Percentiles rank a stretch among this genome's conserved stretches.
phyloP scores from a whole-genome alignment of 805 yeast species.

The Ogataea parapolymorpha region DNA sequence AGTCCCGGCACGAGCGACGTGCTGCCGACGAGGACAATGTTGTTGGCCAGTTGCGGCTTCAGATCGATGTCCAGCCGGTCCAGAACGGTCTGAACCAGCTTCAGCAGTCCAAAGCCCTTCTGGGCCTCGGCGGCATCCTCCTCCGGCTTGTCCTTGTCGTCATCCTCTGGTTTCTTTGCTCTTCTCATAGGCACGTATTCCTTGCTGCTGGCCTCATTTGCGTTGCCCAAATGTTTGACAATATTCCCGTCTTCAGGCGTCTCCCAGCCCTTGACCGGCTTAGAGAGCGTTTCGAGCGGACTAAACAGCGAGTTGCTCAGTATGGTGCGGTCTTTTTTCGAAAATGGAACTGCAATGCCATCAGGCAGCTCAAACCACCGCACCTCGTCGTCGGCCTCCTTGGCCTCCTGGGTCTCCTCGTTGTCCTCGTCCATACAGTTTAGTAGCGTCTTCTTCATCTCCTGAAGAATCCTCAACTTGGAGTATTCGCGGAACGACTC shows the following conservation, averaged over 20 bases:
- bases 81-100: constrained; percentile 53
- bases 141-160: constrained; percentile 33
- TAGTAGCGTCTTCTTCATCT: constrained; percentile 70
- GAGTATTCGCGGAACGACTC: constrained; percentile 55
- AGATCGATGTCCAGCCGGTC: constrained; percentile 72
- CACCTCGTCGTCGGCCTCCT: constrained; percentile 26
- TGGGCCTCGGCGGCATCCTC: constrained; percentile 23
- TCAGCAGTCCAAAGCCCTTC: constrained; percentile 44
- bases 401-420: constrained; percentile 24
- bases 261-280: constrained; percentile 33
- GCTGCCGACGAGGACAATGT: constrained; percentile 84
- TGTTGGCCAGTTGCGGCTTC: constrained; percentile 83
- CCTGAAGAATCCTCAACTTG: constrained; percentile 54
- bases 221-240: constrained; percentile 25
- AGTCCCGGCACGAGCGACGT: constrained; percentile 77
- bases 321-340: constrained; percentile 51
- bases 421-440: constrained; percentile 39
- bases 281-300: constrained; percentile 42
- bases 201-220: constrained; percentile 38
- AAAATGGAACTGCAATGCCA: constrained; percentile 63
- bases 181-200: constrained; percentile 77
- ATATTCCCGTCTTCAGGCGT: constrained; percentile 54
- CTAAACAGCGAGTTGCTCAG: constrained; percentile 73
- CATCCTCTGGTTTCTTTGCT: constrained; percentile 36
- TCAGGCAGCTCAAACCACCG: constrained; percentile 72